Evolutionary conservation across 495 filamentous ascomycete genomes (phyloP), one percentile per base, ranked within the genome.

Genomic region (Xylaria castorea): DNA sequence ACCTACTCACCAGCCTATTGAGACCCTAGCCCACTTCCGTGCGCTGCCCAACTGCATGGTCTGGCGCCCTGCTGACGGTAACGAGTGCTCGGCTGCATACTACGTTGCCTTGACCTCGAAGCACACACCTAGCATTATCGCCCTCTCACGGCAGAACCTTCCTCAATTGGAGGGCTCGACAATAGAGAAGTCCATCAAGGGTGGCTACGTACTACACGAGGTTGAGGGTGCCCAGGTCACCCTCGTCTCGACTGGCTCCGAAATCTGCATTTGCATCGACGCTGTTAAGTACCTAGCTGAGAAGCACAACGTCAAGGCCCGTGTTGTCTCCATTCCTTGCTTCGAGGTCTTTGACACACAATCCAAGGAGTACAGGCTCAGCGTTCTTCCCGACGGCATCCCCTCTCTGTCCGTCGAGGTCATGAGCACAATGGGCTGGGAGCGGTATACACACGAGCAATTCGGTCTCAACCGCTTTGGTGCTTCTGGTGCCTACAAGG

Each of bases 21-120:
- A 99, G 90, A 97, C 94, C n/a, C 91, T 99, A 62, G 92, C 96
- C 73, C 96, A 99, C 85, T 98, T 98, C 94, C 96, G 96, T 83
- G 97, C 97, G 70, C 89, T 98, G 75, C 96, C 96, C 76, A 99
- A 99, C 92, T 93, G 92, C 89, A 98, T 98, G 96, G 97, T 98
- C 78, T 99, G 96, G 96, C 96, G 96, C 80, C 96, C 96, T 71
- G 96, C 96, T 71, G 96, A 99, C 80, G 96, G 96, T 76, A 99
- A 99, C 87, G 96, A 99, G 92, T 95, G 92, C 78, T 95, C 92
- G 81, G 94, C 94, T 77, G 96, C 97, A 75, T 99, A 99, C 89
- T 99, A 99, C 85, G 86, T 96, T 76, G 93, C 94, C 57, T 86
- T 99, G 72, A 97, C 92, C 76, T 92, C 93, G 76, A 94, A 94